A percentile compares a stretch with the other conserved stretches of the same genome.
Evolutionary conservation across 1,139 yeast genomes (phyloP).

Genomic region (Saccharomyces hybrid): DNA sequence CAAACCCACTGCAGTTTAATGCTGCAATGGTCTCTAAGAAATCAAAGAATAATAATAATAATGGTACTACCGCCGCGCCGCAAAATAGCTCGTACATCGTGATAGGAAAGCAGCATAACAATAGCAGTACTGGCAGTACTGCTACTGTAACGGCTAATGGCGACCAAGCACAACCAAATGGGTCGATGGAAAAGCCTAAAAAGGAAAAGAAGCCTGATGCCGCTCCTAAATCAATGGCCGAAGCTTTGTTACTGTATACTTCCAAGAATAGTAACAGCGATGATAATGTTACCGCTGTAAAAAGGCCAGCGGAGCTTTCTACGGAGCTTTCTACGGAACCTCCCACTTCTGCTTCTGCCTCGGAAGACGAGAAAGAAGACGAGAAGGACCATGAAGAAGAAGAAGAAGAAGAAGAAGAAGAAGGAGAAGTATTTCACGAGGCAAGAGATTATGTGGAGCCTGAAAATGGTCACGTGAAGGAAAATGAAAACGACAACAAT

Average conservation of each 20-base stretch:
- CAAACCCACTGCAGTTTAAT: constrained; percentile 55
- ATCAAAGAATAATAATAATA: neutral
- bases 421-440: constrained; percentile 28
- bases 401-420: constrained; percentile 3
- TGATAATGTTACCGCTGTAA: constrained; percentile 1
- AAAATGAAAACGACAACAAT: neutral
- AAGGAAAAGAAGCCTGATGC: constrained; percentile 7
- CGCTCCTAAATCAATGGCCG: constrained; percentile 24
- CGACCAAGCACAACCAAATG: neutral
- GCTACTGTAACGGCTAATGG: neutral
- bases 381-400: too few relatives aligned
- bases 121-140: constrained; percentile 4
- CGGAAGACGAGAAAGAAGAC: constrained; percentile 6
- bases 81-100: constrained; percentile 24
- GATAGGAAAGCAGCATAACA: constrained; percentile 18
- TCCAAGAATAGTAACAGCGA: neutral
- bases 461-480: constrained; percentile 8
- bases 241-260: constrained; percentile 23
- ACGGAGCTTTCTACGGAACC: constrained; percentile 8
- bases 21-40: constrained; percentile 33
- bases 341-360: constrained; percentile 4
- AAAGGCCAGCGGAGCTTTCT: constrained; percentile 9
- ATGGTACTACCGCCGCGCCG: constrained; percentile 19
- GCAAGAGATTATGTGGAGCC: constrained; percentile 25
- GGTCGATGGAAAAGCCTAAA: constrained; percentile 1